These are phyloP conservation scores for Fragaria iinumae DNA, from an alignment of 306 rosid genomes.

Conservation along the genomic window DNA sequence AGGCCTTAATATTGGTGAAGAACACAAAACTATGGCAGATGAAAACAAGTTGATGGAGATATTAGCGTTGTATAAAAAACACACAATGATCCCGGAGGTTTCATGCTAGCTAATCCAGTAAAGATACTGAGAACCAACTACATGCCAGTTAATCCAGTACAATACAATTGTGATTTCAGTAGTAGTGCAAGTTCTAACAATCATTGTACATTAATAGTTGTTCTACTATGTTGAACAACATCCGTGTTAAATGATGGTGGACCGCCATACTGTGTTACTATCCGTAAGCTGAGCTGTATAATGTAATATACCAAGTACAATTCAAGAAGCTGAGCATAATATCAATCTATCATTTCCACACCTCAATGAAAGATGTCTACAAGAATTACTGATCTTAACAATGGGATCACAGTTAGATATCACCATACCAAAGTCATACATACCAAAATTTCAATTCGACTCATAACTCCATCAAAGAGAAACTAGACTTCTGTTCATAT, in stretches of 20 bases:
- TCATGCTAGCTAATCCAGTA: slow-evolving; percentile 41
- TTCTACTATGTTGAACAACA: not conserved
- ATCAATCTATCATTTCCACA: not conserved
- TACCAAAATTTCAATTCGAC: not conserved
- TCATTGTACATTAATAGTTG: not conserved
- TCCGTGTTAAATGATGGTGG: not conserved
- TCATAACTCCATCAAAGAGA: not conserved
- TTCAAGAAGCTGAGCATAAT: not conserved
- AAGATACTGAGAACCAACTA: slow-evolving; percentile 3
- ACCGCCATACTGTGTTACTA: not conserved
- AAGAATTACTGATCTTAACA: not conserved
- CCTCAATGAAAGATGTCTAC: not conserved
- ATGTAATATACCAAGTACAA: not conserved
- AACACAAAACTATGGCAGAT: slow-evolving; percentile 47
- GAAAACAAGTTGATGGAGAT: slow-evolving; percentile 79
- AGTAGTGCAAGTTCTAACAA: not conserved
- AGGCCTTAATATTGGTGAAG: not conserved
- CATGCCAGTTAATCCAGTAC: not conserved
- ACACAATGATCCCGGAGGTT: slow-evolving; percentile 49
- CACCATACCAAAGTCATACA: not conserved
- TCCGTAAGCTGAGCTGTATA: not conserved
- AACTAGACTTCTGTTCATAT: not conserved
- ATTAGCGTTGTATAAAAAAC: slow-evolving; percentile 69
- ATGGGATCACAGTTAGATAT: not conserved
- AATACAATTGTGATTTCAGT: not conserved